Evolutionary conservation across 2,329 filamentous ascomycete genomes (phyloP), one percentile per base, ranked within the genome.

Genomic region (Nectriaceae sp.): DNA sequence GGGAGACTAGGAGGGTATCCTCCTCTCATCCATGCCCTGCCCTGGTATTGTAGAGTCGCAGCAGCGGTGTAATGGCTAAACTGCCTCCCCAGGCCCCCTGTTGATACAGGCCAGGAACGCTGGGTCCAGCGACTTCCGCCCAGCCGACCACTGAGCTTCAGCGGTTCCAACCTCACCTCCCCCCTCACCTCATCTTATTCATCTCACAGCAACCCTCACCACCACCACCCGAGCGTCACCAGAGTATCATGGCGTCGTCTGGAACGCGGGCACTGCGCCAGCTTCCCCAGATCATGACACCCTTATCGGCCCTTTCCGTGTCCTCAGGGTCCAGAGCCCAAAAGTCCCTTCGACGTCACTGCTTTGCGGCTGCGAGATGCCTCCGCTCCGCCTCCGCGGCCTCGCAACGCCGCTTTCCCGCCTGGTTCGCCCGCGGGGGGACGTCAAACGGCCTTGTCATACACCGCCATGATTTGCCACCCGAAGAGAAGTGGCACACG

Each of bases 371-470:
- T 6, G 24, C 6, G 6, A 29, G 24, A 13, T 6, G 6, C 50
- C 41, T 39, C 33, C 21, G 38, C 42, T 22, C 18, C 46, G 26
- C 15, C 42, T 42, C 4, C n/a, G 33, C 33, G 33, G 16, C 33
- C 5, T 6, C 13, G 5, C 51, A 46, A 13, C 62, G 60, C 52
- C 65, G 55, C 49, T 65, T 75, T 42, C 70, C 71, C 13, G 72
- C 72, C 3, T 64, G 69, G 48, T 75, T 75, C 52, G 68, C 70
- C 39, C 81, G 85, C 40, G 84, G 85, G 43, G 85, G 86, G 21
- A 88, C 85, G n/a, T 88, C 85, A 15, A 80, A 84, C 50, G 85
- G 82, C 13, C 72, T 89, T 24, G 76, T 89, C 57, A 61, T 76
- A 38, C 61, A 65, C 29, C 62, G 67, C 13, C 50, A 50, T 21